A percentile compares a stretch with the other conserved stretches of the same genome.
phyloP scores from a whole-genome alignment of 1,284 basidiomycete genomes.

The Irpex lacteus region DNA sequence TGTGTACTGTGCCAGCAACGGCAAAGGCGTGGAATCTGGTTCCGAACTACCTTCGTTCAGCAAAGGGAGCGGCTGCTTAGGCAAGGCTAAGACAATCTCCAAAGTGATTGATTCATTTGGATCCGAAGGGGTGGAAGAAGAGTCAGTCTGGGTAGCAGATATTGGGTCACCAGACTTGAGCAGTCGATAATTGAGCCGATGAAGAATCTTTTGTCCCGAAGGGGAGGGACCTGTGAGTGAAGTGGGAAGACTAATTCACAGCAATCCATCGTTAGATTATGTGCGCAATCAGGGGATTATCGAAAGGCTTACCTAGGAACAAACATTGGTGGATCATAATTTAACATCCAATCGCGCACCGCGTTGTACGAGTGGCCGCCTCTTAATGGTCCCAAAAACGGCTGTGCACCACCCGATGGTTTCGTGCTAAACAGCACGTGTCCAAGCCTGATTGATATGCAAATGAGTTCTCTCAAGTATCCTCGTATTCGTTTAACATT shows the following conservation, averaged over 20 bases:
- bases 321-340: conserved; percentile 40
- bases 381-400: conserved; percentile 49
- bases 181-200: conserved; percentile 57
- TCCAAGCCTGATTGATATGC: conserved; percentile 42
- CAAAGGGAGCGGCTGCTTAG: conserved; percentile 6
- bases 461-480: not conserved
- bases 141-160: not conserved
- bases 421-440: conserved; percentile 51
- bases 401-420: conserved; percentile 30
- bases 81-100: conserved; percentile 23
- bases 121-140: not conserved
- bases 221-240: conserved; percentile 36
- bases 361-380: conserved; percentile 42
- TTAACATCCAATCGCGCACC: conserved; percentile 47
- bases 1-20: conserved; percentile 26
- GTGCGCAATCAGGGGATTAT: not conserved
- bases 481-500: conserved; percentile 10
- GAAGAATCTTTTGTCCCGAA: conserved; percentile 38
- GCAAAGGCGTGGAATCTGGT: not conserved
- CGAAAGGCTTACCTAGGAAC: conserved; percentile 47
- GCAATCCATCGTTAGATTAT: conserved; percentile 2
- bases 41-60: not conserved
- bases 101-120: conserved; percentile 22
- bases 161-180: conserved; percentile 12
- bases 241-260: conserved; percentile 43